These are phyloP conservation scores for Blastobotrys proliferans DNA, from an alignment of 1,139 yeast genomes.

Conservation along the genomic window DNA sequence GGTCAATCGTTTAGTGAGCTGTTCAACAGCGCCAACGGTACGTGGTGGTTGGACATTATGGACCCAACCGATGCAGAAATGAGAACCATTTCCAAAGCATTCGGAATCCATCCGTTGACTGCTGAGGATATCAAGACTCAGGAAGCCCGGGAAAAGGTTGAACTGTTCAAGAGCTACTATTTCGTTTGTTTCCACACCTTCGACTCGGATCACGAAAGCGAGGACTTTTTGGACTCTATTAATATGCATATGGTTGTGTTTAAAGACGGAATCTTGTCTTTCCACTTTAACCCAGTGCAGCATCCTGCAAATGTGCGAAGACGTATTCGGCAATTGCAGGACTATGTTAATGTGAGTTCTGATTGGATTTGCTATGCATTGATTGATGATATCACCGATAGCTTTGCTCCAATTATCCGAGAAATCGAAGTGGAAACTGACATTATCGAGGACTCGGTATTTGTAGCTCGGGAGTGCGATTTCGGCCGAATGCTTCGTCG, in stretches of 20 bases:
- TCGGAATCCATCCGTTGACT: slow-evolving; percentile 92
- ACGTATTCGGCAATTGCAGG: slow-evolving; percentile 81
- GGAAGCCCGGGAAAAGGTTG: slow-evolving; percentile 94
- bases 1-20: slow-evolving; percentile 62
- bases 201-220: slow-evolving; percentile 46
- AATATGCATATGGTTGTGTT: slow-evolving; percentile 92
- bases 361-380: slow-evolving; percentile 98
- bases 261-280: slow-evolving; percentile 84
- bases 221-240: slow-evolving; percentile 70
- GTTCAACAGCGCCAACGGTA: slow-evolving; percentile 57
- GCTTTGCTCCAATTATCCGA: slow-evolving; percentile 94
- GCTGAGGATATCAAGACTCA: slow-evolving; percentile 94
- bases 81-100: slow-evolving; percentile 86
- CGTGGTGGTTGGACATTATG: slow-evolving; percentile 83
- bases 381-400: slow-evolving; percentile 95
- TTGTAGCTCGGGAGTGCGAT: slow-evolving; percentile 45
- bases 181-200: slow-evolving; percentile 91
- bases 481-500: slow-evolving; percentile 87
- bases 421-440: slow-evolving; percentile 89
- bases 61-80: slow-evolving; percentile 96
- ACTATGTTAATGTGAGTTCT: slow-evolving; percentile 82
- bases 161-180: slow-evolving; percentile 82
- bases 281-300: slow-evolving; percentile 92
- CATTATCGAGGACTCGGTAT: slow-evolving; percentile 63
- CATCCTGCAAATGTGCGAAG: slow-evolving; percentile 95